These are phyloP conservation scores for Calocera cornea DNA, from an alignment of 768 basidiomycete species.

Conservation along the genomic window DNA sequence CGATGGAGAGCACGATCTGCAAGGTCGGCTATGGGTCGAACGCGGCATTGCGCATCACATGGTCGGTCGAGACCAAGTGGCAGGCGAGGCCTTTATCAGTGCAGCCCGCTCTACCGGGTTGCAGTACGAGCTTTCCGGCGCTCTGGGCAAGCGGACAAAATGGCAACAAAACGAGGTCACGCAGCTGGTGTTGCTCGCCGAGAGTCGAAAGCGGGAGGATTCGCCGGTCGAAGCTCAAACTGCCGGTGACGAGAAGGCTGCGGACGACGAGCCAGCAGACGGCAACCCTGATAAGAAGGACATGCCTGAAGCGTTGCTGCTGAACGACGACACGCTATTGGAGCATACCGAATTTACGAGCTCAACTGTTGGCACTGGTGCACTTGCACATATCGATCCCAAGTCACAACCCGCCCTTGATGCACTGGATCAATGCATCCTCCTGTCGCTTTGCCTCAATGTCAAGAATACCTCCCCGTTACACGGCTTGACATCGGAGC, in stretches of 20 bases:
- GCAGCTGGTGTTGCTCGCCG: constrained; percentile 88
- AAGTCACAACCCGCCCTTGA: constrained; percentile 73
- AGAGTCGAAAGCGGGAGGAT: constrained; percentile 44
- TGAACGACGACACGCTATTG: constrained; percentile 93
- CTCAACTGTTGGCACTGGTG: constrained; percentile 36
- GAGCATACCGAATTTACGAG: constrained; percentile 89
- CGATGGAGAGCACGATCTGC: constrained; percentile 37
- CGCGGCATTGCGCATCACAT: constrained; percentile 65
- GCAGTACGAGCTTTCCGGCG: constrained; percentile 83
- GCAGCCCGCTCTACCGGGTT: constrained; percentile 67
- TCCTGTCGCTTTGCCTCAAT: constrained; percentile 81
- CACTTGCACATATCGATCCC: constrained; percentile 63
- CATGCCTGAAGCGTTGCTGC: constrained; percentile 63
- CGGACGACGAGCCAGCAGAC: constrained; percentile 4
- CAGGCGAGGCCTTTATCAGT: constrained; percentile 60
- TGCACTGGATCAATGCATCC: constrained; percentile 85
- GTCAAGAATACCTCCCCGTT: constrained; percentile 77
- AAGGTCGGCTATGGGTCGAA: constrained; percentile 57
- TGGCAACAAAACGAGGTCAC: constrained; percentile 75
- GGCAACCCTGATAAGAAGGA: background rate
- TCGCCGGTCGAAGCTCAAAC: background rate
- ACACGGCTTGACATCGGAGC: constrained; percentile 81
- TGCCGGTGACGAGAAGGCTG: constrained; percentile 8
- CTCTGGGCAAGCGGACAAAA: constrained; percentile 84
- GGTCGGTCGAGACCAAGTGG: constrained; percentile 59